Base-by-base conservation (phyloP, 2,329 filamentous ascomycete genomes). In the Arachnopeziza araneosa region DNA sequence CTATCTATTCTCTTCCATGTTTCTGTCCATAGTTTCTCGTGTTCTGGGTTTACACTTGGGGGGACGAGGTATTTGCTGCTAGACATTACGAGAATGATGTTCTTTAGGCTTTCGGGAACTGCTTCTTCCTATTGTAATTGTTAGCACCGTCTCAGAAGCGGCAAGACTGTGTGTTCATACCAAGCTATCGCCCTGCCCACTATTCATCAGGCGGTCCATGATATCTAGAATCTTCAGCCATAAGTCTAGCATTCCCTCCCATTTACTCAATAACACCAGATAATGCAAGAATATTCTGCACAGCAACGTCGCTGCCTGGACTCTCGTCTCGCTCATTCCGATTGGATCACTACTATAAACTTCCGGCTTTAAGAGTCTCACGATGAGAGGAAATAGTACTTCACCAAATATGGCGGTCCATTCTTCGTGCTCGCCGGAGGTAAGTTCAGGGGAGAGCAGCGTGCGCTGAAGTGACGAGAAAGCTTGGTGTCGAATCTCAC, bases 271-370 rank as follows among this genome's bases (percentile, higher is more conserved):
- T 48, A 93, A 79, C 1, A 93, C 90, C 2, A 98, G 80, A 73
- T 97, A 98, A 73, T 96, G 93, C 62, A 99, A 75, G 76, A 97
- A 99, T 2, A 97, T 93, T 74, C 96, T 97, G 79, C 91, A 96
- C 17, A 99, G 81, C 55, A 99, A 79, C 10, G 91, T 96, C 0
- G 93, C 91, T 1, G 91, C 91, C 70, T 97, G 91, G 0, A 98
- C 90, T 51, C 95, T 83, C 56, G 95, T 98, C 75, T 98, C 93
- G 66, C 90, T 90, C 95, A 99, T 99, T 48, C 95, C 95, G 44
- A 89, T 80, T 1, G 91, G 89, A 72, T 99, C 95, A 1, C 89
- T 89, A 57, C 93, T 91, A 73, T 96, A 97, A 10, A 97, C 88
- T 74, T 99, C 95, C 0, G 95, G 95, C 73, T 96, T 97, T 19